phyloP scores from a whole-genome alignment of 495 filamentous ascomycete genomes.

The Aspergillus bridgeri region DNA sequence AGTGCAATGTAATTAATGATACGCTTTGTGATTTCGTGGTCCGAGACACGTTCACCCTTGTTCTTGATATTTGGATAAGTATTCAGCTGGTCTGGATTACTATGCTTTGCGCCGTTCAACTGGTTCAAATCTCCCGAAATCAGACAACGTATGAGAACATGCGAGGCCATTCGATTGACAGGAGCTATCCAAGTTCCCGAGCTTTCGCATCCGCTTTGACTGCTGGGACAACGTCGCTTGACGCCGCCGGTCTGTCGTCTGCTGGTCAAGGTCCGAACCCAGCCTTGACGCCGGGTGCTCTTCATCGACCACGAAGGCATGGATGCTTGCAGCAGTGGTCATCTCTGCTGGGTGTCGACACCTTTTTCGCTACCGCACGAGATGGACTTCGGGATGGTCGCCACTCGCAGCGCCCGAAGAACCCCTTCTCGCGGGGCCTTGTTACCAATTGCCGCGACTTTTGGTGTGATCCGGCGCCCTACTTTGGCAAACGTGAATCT shows the following conservation, averaged over 20 bases:
- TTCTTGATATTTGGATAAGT: conserved; percentile 71
- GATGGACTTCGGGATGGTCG: conserved; percentile 56
- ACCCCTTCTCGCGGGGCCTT: conserved; percentile 80
- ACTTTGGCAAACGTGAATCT: conserved; percentile 70
- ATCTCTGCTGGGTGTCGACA: conserved; percentile 81
- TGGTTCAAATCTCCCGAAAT: conserved; percentile 83
- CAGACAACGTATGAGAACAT: conserved; percentile 97
- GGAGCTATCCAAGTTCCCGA: conserved; percentile 54
- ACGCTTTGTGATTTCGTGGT: conserved; percentile 68
- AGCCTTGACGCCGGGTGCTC: conserved; percentile 33
- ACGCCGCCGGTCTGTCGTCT: conserved; percentile 65
- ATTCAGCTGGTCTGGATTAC: conserved; percentile 90
- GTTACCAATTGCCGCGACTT: conserved; percentile 92
- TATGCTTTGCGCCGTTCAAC: conserved; percentile 90
- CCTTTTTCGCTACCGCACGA: conserved; percentile 80
- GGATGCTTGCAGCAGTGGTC: conserved; percentile 77
- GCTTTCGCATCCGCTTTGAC: conserved; percentile 76
- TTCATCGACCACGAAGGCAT: conserved; percentile 43
- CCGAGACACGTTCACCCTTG: conserved; percentile 77
- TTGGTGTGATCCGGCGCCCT: conserved; percentile 83
- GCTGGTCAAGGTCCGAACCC: conserved; percentile 51
- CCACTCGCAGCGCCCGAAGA: conserved; percentile 52
- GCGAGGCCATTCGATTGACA: conserved; percentile 57
- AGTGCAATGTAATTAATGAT: conserved; percentile 75
- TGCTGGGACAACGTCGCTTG: conserved; percentile 62